Conservation (phyloP, 306 rosid genomes). For the Mucuna pruriens region DNA sequence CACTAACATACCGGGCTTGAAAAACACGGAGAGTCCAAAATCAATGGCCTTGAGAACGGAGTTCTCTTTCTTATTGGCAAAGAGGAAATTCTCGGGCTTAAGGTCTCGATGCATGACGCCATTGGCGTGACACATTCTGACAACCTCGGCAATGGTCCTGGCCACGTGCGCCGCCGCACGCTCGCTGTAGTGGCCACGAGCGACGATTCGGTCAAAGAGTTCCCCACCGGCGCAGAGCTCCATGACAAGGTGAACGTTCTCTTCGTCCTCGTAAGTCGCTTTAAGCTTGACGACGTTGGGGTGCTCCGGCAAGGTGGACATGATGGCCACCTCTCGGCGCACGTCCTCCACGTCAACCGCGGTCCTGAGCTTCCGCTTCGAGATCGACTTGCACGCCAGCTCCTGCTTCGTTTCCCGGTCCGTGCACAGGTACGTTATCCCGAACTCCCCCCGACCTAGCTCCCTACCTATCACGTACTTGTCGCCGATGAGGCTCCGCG, state of each 20-base stretch:
- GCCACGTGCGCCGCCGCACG: slow-evolving; percentile 86
- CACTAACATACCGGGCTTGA: slow-evolving; percentile 78
- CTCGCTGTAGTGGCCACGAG: slow-evolving; percentile 83
- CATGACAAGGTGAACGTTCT: slow-evolving; percentile 90
- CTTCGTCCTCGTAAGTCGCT: slow-evolving; percentile 78
- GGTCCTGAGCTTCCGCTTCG: slow-evolving; percentile 87
- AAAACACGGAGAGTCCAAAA: slow-evolving; percentile 82
- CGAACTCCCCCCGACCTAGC: slow-evolving; percentile 98
- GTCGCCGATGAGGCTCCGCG: slow-evolving; percentile 74
- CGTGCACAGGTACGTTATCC: slow-evolving; percentile 90
- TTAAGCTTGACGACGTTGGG: slow-evolving; percentile 74
- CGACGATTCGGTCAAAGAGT: slow-evolving; percentile 85
- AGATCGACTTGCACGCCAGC: slow-evolving; percentile 93
- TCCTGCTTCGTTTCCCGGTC: slow-evolving; percentile 85
- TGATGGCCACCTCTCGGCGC: slow-evolving; percentile 84
- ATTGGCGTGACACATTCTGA: slow-evolving; percentile 80
- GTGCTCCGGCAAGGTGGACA: slow-evolving; percentile 82
- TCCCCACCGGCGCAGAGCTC: slow-evolving; percentile 89
- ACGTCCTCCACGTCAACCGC: slow-evolving; percentile 85
- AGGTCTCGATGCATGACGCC: slow-evolving; percentile 90
- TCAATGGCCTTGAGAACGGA: slow-evolving; percentile 84
- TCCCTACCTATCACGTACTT: slow-evolving; percentile 90
- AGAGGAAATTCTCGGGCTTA: slow-evolving; percentile 87
- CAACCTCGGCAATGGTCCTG: slow-evolving; percentile 79
- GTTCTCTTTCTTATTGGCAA: slow-evolving; percentile 80